Percentiles rank a stretch among this genome's conserved stretches.
Evolutionary conservation across 352 stramenopile genomes (phyloP).

Genomic region (Phytophthora meadii): DNA sequence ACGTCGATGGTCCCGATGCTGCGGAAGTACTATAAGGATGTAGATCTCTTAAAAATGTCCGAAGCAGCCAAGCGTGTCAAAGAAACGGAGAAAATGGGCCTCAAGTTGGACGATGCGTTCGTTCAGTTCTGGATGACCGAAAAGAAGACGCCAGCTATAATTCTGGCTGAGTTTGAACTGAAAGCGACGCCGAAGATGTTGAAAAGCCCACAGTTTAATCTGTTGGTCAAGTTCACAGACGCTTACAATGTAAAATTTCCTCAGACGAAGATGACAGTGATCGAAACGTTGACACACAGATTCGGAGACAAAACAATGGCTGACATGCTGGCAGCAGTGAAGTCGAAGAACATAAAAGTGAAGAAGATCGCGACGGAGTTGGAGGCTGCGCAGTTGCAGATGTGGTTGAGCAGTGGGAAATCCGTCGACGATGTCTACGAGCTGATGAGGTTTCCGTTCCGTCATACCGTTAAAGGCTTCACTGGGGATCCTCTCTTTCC

Average conservation of each 20-base stretch:
- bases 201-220: neutral
- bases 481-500: too few relatives aligned
- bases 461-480: too few relatives aligned
- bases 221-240: neutral
- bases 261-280: neutral
- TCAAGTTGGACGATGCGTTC: neutral
- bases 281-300: neutral
- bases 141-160: neutral
- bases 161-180: neutral
- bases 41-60: too few relatives aligned
- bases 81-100: neutral
- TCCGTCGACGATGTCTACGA: neutral
- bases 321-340: neutral
- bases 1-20: too few relatives aligned
- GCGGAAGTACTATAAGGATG: too few relatives aligned
- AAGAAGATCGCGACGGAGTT: neutral
- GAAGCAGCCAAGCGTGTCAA: too few relatives aligned
- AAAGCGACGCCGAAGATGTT: neutral
- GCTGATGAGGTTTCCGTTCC: neutral
- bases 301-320: neutral
- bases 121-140: neutral
- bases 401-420: slow-evolving; percentile 3
- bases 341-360: neutral
- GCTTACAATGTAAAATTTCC: neutral
- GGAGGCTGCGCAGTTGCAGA: slow-evolving; percentile 1